A percentile compares a stretch with the other conserved stretches of the same genome.
These are phyloP conservation scores for Chenopodium quinoa DNA, from an alignment of 148 eudicot species.

Conservation along the genomic window DNA sequence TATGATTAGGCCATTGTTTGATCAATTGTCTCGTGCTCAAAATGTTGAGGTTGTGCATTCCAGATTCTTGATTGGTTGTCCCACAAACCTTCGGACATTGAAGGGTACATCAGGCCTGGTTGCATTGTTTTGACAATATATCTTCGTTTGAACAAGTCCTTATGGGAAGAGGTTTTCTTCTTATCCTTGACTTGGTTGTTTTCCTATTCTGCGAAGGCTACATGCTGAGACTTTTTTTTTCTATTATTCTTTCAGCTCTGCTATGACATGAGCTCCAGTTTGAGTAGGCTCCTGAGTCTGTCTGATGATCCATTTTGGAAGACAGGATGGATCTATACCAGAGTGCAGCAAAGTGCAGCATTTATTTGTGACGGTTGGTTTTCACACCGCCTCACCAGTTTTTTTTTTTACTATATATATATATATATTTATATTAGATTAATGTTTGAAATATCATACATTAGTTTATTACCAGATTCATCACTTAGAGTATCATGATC, in stretches of 20 bases:
- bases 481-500: not conserved
- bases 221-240: slow-evolving; percentile 5
- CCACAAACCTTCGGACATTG: slow-evolving; percentile 83
- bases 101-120: slow-evolving; percentile 95
- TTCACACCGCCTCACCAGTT: not conserved
- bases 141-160: slow-evolving; percentile 57
- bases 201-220: not conserved
- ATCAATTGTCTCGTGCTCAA: not conserved
- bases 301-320: slow-evolving; percentile 84
- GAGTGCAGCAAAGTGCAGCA: slow-evolving; percentile 66
- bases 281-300: slow-evolving; percentile 63
- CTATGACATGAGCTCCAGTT: slow-evolving; percentile 54
- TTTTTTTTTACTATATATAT: too few species aligned
- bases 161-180: slow-evolving; percentile 81
- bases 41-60: slow-evolving; percentile 5
- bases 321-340: slow-evolving; percentile 84
- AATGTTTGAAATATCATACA: too few species aligned
- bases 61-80: slow-evolving; percentile 95
- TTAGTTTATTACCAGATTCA: too few species aligned
- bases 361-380: slow-evolving; percentile 72
- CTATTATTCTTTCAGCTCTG: slow-evolving; percentile 54
- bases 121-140: slow-evolving; percentile 82
- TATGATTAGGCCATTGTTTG: not conserved
- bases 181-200: slow-evolving; percentile 5
- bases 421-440: too few species aligned